phyloP scores from a whole-genome alignment of 2,329 filamentous ascomycete genomes.

The Beauveria pseudobassiana region DNA sequence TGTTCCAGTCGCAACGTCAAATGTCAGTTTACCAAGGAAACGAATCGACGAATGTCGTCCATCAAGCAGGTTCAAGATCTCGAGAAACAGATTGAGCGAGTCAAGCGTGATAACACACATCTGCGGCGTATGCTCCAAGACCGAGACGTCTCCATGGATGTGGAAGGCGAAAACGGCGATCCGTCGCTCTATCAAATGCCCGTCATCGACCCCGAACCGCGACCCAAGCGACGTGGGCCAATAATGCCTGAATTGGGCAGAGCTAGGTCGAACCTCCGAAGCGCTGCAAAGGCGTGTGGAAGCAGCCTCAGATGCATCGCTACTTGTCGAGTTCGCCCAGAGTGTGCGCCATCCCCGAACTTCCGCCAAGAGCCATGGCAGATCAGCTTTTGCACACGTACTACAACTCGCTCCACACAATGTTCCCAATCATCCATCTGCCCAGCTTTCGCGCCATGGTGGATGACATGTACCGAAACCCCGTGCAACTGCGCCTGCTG shows the following conservation, averaged over 20 bases:
- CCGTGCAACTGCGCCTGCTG: constrained; percentile 50
- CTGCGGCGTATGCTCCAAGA: constrained; percentile 58
- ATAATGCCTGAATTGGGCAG: constrained; percentile 61
- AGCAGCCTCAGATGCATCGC: constrained; percentile 63
- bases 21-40: constrained; percentile 98
- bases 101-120: constrained; percentile 72
- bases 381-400: constrained; percentile 72
- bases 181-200: constrained; percentile 52
- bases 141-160: constrained; percentile 41
- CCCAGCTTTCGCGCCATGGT: constrained; percentile 70
- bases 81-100: constrained; percentile 77
- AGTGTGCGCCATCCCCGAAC: constrained; percentile 48
- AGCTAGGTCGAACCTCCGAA: constrained; percentile 65
- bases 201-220: constrained; percentile 57
- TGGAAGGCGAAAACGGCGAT: constrained; percentile 39
- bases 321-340: constrained; percentile 40
- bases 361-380: constrained; percentile 63
- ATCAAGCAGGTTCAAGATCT: constrained; percentile 99
- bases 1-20: constrained; percentile 95
- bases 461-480: constrained; percentile 67
- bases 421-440: constrained; percentile 84
- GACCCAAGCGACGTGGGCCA: constrained; percentile 52
- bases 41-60: constrained; percentile 95
- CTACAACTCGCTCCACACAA: constrained; percentile 66
- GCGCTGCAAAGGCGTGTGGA: constrained; percentile 72